phyloP scores from a whole-genome alignment of 345 rosid genomes.

The Eucalyptus tenuipes region DNA sequence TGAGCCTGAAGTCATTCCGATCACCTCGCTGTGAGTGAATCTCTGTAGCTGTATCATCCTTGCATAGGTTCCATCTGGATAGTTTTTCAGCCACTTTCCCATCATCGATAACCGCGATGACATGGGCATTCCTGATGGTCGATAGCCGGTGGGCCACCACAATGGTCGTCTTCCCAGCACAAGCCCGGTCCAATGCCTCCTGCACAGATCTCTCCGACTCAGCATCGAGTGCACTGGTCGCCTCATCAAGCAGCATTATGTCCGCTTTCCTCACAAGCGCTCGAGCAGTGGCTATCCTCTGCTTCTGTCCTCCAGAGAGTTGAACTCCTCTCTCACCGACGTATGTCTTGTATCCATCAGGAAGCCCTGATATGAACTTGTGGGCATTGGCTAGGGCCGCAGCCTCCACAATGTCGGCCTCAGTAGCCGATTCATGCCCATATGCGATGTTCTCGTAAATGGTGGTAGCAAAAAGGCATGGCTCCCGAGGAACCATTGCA shows the following conservation, averaged over 20 bases:
- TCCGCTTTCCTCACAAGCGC: slow-evolving; percentile 81
- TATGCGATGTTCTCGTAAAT: slow-evolving; percentile 90
- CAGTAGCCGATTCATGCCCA: slow-evolving; percentile 77
- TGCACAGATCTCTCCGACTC: slow-evolving; percentile 94
- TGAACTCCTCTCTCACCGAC: slow-evolving; percentile 94
- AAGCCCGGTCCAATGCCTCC: slow-evolving; percentile 89
- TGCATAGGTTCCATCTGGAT: slow-evolving; percentile 80
- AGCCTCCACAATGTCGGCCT: slow-evolving; percentile 91
- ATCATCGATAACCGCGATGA: slow-evolving; percentile 82
- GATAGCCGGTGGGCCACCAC: slow-evolving; percentile 86
- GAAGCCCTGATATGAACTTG: slow-evolving; percentile 72
- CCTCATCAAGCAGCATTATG: slow-evolving; percentile 89
- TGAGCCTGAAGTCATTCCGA: slow-evolving; percentile 76
- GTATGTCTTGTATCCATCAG: slow-evolving; percentile 72
- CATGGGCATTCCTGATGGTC: slow-evolving; percentile 81
- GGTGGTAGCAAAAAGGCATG: slow-evolving; percentile 76
- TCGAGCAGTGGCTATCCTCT: slow-evolving; percentile 74
- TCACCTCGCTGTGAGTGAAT: slow-evolving; percentile 77
- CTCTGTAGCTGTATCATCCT: slow-evolving; percentile 95
- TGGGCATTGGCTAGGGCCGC: slow-evolving; percentile 86
- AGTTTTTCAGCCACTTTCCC: slow-evolving; percentile 81
- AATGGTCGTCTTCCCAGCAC: slow-evolving; percentile 81
- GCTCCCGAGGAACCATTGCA: slow-evolving; percentile 91
- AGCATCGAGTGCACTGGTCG: slow-evolving; percentile 89
- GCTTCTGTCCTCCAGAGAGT: slow-evolving; percentile 97